Percentiles rank a stretch among this genome's conserved stretches.
phyloP scores from a whole-genome alignment of 495 filamentous ascomycete genomes.

The Zalerion maritima region DNA sequence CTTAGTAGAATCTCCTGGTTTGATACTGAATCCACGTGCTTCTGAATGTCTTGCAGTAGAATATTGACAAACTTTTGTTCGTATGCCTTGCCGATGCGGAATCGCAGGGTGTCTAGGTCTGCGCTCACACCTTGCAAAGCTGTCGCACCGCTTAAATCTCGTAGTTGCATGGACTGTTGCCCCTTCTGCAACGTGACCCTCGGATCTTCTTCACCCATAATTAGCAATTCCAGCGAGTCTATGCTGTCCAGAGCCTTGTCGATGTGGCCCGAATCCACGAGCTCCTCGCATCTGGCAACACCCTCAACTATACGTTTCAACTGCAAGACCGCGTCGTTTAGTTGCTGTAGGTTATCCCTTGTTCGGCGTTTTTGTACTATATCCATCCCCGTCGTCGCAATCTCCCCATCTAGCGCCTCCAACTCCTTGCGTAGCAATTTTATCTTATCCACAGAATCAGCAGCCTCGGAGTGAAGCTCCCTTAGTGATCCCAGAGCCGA shows the following conservation, averaged over 20 bases:
- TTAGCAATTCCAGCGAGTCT: conserved; percentile 60
- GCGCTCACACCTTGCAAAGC: conserved; percentile 67
- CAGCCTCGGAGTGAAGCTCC: conserved; percentile 83
- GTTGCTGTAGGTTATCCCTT: conserved; percentile 69
- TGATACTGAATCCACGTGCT: conserved; percentile 69
- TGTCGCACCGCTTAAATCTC: conserved; percentile 64
- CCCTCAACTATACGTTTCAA: conserved; percentile 63
- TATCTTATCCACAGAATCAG: conserved; percentile 79
- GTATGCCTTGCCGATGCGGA: conserved; percentile 73
- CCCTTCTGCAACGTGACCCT: conserved; percentile 8
- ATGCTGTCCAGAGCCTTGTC: conserved; percentile 66
- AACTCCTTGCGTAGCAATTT: conserved; percentile 67
- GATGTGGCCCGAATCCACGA: conserved; percentile 68
- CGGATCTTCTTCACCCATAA: conserved; percentile 46
- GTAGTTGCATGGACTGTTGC: conserved; percentile 18
- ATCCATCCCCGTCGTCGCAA: conserved; percentile 75
- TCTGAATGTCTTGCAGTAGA: conserved; percentile 62
- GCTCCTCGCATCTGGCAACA: conserved; percentile 58
- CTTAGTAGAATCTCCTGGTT: conserved; percentile 59
- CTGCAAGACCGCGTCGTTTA: conserved; percentile 72
- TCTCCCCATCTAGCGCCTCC: conserved; percentile 64
- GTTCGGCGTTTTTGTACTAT: conserved; percentile 69
- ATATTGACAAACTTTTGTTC: conserved; percentile 67
- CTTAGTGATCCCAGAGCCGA: conserved; percentile 81
- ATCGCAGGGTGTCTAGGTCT: conserved; percentile 59